Percentiles rank a stretch among this genome's conserved stretches.
Evolutionary conservation across 768 basidiomycete genomes (phyloP).

Genomic region (Pholiota molesta): DNA sequence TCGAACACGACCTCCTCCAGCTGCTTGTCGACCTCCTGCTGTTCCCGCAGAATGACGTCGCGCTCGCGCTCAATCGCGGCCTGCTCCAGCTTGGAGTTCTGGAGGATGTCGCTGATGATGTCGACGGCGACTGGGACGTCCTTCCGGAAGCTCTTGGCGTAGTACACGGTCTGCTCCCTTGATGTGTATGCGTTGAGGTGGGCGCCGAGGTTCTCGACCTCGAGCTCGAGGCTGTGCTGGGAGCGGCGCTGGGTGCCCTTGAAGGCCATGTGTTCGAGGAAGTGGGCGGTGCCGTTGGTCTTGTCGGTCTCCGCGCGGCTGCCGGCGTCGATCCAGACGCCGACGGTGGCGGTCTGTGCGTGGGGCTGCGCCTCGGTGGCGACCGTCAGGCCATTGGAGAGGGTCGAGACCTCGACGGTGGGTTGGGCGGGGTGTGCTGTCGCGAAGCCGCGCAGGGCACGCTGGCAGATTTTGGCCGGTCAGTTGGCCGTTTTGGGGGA

Average conservation of each 20-base stretch:
- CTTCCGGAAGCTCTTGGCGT: slow-evolving; percentile 97
- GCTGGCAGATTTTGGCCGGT: slow-evolving; percentile 32
- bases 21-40: slow-evolving; percentile 99
- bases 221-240: slow-evolving; percentile 91
- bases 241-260: slow-evolving; percentile 90
- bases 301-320: slow-evolving; percentile 94
- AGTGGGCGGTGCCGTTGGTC: slow-evolving; percentile 97
- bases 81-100: slow-evolving; percentile 92
- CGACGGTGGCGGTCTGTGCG: slow-evolving; percentile 97
- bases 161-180: slow-evolving; percentile 98
- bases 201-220: slow-evolving; percentile 97
- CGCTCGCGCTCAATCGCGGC: slow-evolving; percentile 92
- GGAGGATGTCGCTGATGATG: slow-evolving; percentile 97
- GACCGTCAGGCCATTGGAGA: slow-evolving; percentile 93
- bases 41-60: slow-evolving; percentile 95
- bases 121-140: slow-evolving; percentile 91
- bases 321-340: slow-evolving; percentile 99
- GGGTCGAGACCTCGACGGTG: slow-evolving; percentile 87
- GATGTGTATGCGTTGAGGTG: slow-evolving; percentile 99
- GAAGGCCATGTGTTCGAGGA: slow-evolving; percentile 99
- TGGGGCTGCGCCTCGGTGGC: slow-evolving; percentile 90
- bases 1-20: slow-evolving; percentile 98
- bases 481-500: slow-evolving; percentile 4
- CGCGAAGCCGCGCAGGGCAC: slow-evolving; percentile 70
- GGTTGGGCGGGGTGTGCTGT: slow-evolving; percentile 68